Base-by-base conservation (phyloP, 805 yeast genomes). In the Komagataella phaffii region DNA sequence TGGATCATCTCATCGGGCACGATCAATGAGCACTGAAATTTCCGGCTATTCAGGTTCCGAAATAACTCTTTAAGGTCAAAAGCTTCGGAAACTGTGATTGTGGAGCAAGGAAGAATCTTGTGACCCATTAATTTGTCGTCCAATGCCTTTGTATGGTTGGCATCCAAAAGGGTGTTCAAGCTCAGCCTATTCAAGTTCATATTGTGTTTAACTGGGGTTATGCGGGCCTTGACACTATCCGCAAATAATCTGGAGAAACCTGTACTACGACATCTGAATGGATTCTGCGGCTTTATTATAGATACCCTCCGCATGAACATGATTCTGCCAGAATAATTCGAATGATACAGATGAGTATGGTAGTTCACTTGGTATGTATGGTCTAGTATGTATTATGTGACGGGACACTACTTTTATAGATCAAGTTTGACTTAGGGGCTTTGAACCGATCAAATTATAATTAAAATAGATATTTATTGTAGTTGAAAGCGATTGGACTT, bases 1-100 rank as follows among this genome's bases (percentile, higher is more conserved):
- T 78, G 77, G 0, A 85, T 71, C 12, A 86, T 87, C 61, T 86
- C 93, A 44, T 80, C 80, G 1, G 85, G 83, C 1, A 83, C 40
- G 40, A 30, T 10, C 10, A 30, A 8, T 30, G 40, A 30, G 40
- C 40, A 30, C 10, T 30, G 40, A 30, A 30, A 30, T 30, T 30
- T 30, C 12, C 14, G 4, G 40, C 40, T 30, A 14, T 30, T 30
- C n/a, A 30, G 10, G 14, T 5, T 30, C 4, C 40, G 40, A 30
- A 10, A 8, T 30, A 30, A 14, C 40, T 30, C 40, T 8, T 30
- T 30, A 4, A 30, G 14, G 10, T 30, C 40, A 30, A 30, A 30
- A 14, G 40, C 8, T 8, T 30, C 40, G 3, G 40, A 30, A 3
- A 30, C 40, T 3, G 40, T 30, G 14, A 30, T 8, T 30, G 40